A percentile compares a stretch with the other conserved stretches of the same genome.
Conservation (phyloP, 1,139 yeast genomes). For the Blastobotrys indianensis region DNA sequence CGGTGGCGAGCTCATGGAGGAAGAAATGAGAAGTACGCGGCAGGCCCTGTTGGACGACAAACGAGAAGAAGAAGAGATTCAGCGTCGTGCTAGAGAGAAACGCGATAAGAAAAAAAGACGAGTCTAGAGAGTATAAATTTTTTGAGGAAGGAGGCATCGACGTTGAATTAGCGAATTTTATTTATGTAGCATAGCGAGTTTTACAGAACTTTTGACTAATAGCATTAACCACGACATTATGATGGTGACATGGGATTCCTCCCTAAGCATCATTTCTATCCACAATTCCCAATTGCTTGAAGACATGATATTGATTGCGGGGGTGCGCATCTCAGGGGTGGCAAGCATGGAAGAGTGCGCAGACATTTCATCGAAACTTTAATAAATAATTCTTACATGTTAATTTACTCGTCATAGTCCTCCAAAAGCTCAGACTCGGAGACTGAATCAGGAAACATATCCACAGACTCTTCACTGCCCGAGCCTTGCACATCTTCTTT, state of each 20-base stretch:
- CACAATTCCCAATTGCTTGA: too few relatives aligned
- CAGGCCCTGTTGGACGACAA: slow-evolving; percentile 62
- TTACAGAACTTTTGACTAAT: not conserved
- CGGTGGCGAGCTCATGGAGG: slow-evolving; percentile 78
- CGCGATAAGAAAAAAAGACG: slow-evolving; percentile 21
- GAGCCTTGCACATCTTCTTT: not conserved
- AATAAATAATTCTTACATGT: too few relatives aligned
- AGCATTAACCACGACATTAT: not conserved
- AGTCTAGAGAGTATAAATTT: not conserved
- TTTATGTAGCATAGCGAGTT: not conserved
- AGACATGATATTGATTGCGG: too few relatives aligned
- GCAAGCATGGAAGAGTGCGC: too few relatives aligned
- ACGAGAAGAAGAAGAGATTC: slow-evolving; percentile 55
- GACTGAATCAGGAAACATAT: slow-evolving; percentile 28
- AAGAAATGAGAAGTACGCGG: slow-evolving; percentile 61
- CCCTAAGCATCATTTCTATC: too few relatives aligned
- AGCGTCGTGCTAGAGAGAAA: slow-evolving; percentile 43
- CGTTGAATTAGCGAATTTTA: not conserved
- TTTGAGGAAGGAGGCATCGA: too few relatives aligned
- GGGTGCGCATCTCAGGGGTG: too few relatives aligned
- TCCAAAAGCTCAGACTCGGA: slow-evolving; percentile 27
- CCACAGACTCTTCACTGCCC: slow-evolving; percentile 14
- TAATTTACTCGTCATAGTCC: slow-evolving; percentile 12
- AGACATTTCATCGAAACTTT: too few relatives aligned
- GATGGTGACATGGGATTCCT: not conserved